These are phyloP conservation scores for Pulveroboletus sp. DNA, from an alignment of 768 basidiomycete genomes.

Conservation along the genomic window DNA sequence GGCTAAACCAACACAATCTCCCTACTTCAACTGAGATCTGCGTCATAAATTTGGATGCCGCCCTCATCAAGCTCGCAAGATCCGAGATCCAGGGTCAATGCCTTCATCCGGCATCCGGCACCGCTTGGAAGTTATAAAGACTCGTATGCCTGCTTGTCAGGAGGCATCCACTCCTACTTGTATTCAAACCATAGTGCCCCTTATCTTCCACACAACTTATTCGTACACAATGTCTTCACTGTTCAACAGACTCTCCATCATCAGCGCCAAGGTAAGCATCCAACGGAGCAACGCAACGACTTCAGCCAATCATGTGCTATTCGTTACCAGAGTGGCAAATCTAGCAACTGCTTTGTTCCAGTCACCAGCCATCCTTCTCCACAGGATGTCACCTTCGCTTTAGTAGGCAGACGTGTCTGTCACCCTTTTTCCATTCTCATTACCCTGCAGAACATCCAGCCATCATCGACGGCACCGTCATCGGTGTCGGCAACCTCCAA, in stretches of 20 bases:
- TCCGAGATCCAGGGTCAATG: slow-evolving; percentile 17
- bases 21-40: neutral
- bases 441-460: slow-evolving; percentile 5
- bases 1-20: no score
- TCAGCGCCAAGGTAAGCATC: slow-evolving; percentile 18
- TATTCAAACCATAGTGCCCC: neutral
- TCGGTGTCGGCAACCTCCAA: neutral
- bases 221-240: slow-evolving; percentile 16
- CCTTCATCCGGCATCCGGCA: neutral
- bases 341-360: slow-evolving; percentile 10
- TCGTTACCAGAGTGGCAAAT: slow-evolving; percentile 17
- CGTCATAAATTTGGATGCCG: neutral
- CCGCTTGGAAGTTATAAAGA: slow-evolving; percentile 18
- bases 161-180: neutral
- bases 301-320: neutral
- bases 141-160: neutral
- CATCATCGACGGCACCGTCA: slow-evolving; percentile 10
- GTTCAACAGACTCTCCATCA: slow-evolving; percentile 22
- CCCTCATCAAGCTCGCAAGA: slow-evolving; percentile 8
- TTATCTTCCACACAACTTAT: neutral
- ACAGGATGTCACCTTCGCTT: slow-evolving; percentile 17
- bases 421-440: neutral
- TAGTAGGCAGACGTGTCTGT: slow-evolving; percentile 12
- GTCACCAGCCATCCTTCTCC: slow-evolving; percentile 18
- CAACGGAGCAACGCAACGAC: neutral